Base-by-base conservation (phyloP, 306 rosid species). In the Bauhinia variegata region DNA sequence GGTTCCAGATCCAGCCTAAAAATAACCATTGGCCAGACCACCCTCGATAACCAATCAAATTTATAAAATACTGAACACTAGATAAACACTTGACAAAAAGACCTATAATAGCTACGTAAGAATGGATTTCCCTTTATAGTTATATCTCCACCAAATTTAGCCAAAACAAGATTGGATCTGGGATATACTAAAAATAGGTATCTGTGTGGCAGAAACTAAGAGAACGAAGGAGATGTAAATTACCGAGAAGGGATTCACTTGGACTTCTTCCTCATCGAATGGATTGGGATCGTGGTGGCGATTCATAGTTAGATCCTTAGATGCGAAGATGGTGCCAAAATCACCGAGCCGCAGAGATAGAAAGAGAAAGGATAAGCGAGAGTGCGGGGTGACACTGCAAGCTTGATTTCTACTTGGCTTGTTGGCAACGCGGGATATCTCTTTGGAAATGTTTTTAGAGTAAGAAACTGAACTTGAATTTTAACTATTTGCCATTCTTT, bases 161-260 rank as follows among this genome's bases (percentile, higher is more conserved):
- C 53, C 19, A 16, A 65, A 79, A 69, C 10, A 17, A 64, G 19
- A 32, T 28, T 4, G 67, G 93, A 88, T 88, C 89, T 78, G 76
- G 60, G 30, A 65, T 11, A 4, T 38, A 47, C 70, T 57, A 67
- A 67, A 63, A 32, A 75, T 49, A 39, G 32, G 33, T 4, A 42
- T 33, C 13, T 7, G 11, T 32, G 19, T 5, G 4, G 8, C 36
- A 9, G 31, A 58, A 12, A 63, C 38, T 51, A 44, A 48, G 71
- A 69, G 57, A 47, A 36, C 1, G 54, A 54, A 18, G 63, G 48
- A 3, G 30, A 13, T 1, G 8, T 18, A 49, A 1, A 62, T 76
- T 86, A 93, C 98, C 96, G 97, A 93, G 33, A 89, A 93, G 0
- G 98, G 98, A 86, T 89, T 93, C 78, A 88, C 95, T 1, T 23